phyloP scores from a whole-genome alignment of 352 stramenopile genomes.

The Phytophthora pinifolia region DNA sequence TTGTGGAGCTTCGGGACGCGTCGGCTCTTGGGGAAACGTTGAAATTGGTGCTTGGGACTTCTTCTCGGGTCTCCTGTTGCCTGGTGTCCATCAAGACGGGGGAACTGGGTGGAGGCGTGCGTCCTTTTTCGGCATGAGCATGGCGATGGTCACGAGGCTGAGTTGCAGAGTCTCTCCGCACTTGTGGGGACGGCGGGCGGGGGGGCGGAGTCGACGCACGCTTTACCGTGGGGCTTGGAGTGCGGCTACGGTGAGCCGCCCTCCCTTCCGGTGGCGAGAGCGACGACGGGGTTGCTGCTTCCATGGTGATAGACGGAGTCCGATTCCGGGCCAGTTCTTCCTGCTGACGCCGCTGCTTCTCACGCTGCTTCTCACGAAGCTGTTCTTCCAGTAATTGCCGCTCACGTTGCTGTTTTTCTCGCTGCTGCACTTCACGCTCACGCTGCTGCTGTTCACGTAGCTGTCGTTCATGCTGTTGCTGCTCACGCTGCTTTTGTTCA shows the following conservation, averaged over 20 bases:
- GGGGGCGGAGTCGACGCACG: conserved; percentile 29
- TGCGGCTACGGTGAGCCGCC: conserved; percentile 14
- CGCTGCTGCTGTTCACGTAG: conserved; percentile 13
- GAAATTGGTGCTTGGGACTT: conserved; percentile 16
- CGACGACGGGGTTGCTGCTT: conserved; percentile 20
- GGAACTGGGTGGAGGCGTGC: conserved; percentile 26
- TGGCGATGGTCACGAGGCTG: conserved; percentile 20
- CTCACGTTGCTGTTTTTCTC: conserved; percentile 11
- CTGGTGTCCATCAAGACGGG: conserved; percentile 14
- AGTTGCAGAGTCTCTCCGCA: conserved; percentile 13
- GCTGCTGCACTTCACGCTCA: conserved; percentile 8
- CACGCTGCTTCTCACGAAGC: conserved; percentile 7
- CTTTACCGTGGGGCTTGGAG: conserved; percentile 31
- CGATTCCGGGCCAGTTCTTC: conserved; percentile 19
- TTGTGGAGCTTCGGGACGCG: conserved; percentile 19
- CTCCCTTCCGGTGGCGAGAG: conserved; percentile 12
- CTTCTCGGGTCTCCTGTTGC: conserved; percentile 16
- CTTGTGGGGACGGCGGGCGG: conserved; percentile 30
- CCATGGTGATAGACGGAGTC: conserved; percentile 39
- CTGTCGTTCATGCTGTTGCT: conserved; percentile 8
- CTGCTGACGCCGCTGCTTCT: conserved; percentile 18
- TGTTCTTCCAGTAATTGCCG: conserved; percentile 5
- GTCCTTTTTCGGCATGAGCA: conserved; percentile 18
- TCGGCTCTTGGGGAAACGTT: conserved; percentile 28
- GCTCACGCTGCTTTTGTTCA: conserved; percentile 6